A percentile compares a stretch with the other conserved stretches of the same genome.
These are phyloP conservation scores for Candida krabiensis DNA, from an alignment of 805 yeast genomes.

Conservation along the genomic window DNA sequence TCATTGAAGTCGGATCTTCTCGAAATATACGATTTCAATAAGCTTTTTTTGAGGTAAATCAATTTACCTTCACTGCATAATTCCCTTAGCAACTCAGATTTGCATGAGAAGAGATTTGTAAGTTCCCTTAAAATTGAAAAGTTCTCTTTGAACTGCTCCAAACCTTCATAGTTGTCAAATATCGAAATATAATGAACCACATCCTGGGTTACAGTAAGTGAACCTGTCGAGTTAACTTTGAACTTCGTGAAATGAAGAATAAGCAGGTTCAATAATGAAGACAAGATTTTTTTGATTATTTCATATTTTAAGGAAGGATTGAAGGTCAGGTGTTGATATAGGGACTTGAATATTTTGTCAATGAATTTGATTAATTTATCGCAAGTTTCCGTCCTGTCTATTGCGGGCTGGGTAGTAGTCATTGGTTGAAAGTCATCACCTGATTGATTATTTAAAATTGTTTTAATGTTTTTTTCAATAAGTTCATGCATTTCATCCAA, in stretches of 20 bases:
- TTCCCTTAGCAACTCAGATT: constrained; percentile 74
- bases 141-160: constrained; percentile 53
- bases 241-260: constrained; percentile 74
- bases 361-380: constrained; percentile 55
- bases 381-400: constrained; percentile 71
- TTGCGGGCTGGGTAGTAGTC: constrained; percentile 19
- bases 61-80: constrained; percentile 80
- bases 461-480: constrained; percentile 49
- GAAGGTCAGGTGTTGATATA: constrained; percentile 35
- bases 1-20: constrained; percentile 70
- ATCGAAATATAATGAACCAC: constrained; percentile 65
- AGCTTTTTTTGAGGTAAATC: constrained; percentile 58
- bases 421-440: constrained; percentile 61
- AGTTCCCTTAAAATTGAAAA: constrained; percentile 64
- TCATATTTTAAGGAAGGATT: constrained; percentile 24
- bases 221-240: constrained; percentile 79
- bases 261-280: constrained; percentile 47
- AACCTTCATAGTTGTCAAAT: constrained; percentile 21
- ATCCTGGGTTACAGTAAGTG: constrained; percentile 78
- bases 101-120: constrained; percentile 82
- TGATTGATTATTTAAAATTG: constrained; percentile 57
- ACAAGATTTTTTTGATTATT: constrained; percentile 21
- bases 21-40: constrained; percentile 64
- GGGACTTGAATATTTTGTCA: constrained; percentile 35
- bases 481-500: constrained; percentile 57